Conservation (phyloP, 805 yeast genomes). For the Sugiyamaella chiloensis region DNA sequence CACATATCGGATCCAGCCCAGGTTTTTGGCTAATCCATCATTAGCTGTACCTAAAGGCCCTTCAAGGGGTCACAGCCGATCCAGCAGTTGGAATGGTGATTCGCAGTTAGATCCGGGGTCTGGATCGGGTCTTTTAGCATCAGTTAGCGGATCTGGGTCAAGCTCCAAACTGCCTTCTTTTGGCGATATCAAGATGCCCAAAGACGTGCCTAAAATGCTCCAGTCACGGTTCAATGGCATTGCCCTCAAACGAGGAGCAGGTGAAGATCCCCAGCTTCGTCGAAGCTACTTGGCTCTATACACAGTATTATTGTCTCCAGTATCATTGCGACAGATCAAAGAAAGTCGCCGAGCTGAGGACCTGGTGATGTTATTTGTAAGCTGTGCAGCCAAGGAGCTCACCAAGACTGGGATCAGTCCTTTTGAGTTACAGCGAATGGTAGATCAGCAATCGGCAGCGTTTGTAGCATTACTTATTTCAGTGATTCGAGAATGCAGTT, state of each 20-base stretch:
- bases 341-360: slow-evolving; percentile 37
- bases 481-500: slow-evolving; percentile 18
- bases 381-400: slow-evolving; percentile 31
- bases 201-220: slow-evolving; percentile 30
- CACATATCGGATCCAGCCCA: slow-evolving; percentile 61
- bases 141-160: background rate
- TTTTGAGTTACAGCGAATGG: slow-evolving; percentile 29
- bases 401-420: slow-evolving; percentile 36
- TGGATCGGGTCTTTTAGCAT: no score
- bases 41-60: no score
- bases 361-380: slow-evolving; percentile 34
- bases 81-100: background rate
- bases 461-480: slow-evolving; percentile 32
- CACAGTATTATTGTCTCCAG: slow-evolving; percentile 54
- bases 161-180: slow-evolving; percentile 22
- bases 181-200: slow-evolving; percentile 28
- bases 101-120: no score
- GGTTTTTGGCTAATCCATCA: slow-evolving; percentile 54
- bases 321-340: slow-evolving; percentile 33
- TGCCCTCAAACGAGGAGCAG: slow-evolving; percentile 30
- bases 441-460: slow-evolving; percentile 27
- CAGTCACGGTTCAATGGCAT: slow-evolving; percentile 33
- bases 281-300: slow-evolving; percentile 61
- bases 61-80: slow-evolving; percentile 3
- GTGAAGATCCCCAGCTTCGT: slow-evolving; percentile 43